Percentiles rank a stretch among this genome's conserved stretches.
Conservation (phyloP, 768 basidiomycete genomes). For the Collybiopsis luxurians region DNA sequence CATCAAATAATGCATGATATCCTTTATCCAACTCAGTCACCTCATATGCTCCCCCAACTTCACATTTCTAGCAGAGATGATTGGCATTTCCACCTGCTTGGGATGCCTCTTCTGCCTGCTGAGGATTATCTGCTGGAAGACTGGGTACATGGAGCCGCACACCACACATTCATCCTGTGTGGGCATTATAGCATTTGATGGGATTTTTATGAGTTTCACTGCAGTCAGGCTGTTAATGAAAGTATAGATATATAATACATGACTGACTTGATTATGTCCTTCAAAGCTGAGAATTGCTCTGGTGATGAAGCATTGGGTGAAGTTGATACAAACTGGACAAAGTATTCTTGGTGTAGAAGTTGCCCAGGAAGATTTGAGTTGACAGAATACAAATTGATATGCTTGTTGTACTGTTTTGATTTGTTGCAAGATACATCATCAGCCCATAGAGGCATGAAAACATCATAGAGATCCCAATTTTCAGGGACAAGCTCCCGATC, state of each 20-base stretch:
- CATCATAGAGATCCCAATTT: background rate
- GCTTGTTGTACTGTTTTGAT: slow-evolving; percentile 44
- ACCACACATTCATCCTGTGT: slow-evolving; percentile 5
- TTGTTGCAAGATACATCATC: slow-evolving; percentile 44
- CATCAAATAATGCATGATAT: slow-evolving; percentile 30
- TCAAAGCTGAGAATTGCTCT: slow-evolving; percentile 35
- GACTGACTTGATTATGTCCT: background rate
- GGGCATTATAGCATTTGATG: slow-evolving; percentile 27
- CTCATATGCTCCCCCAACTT: slow-evolving; percentile 29
- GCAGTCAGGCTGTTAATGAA: background rate
- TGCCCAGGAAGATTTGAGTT: slow-evolving; percentile 32
- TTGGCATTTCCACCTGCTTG: slow-evolving; percentile 43
- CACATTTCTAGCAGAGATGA: slow-evolving; percentile 36
- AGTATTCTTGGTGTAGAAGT: slow-evolving; percentile 33
- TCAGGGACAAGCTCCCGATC: background rate
- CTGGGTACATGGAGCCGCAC: slow-evolving; percentile 17
- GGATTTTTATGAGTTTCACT: slow-evolving; percentile 30
- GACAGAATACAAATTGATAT: slow-evolving; percentile 37
- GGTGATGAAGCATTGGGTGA: slow-evolving; percentile 32
- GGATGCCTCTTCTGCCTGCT: slow-evolving; percentile 32
- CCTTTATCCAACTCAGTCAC: slow-evolving; percentile 29
- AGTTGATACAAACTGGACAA: slow-evolving; percentile 36
- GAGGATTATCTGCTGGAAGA: slow-evolving; percentile 39
- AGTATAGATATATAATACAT: background rate
- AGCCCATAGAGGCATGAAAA: slow-evolving; percentile 25